A percentile compares a stretch with the other conserved stretches of the same genome.
phyloP scores from a whole-genome alignment of 73 alveolate genomes.

The Stentor coeruleus region DNA sequence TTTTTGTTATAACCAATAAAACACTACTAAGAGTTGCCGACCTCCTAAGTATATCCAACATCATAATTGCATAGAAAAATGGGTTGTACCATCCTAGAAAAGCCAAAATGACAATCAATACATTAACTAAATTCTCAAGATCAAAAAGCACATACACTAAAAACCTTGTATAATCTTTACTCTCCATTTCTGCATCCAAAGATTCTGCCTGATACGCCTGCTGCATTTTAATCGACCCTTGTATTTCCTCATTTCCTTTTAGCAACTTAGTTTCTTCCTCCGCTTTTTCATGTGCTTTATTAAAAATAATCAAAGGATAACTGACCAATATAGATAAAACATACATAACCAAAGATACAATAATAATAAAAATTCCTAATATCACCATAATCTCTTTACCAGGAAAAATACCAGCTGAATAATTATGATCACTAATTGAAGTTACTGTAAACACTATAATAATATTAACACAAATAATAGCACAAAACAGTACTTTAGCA shows the following conservation, averaged over 20 bases:
- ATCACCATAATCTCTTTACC: background rate
- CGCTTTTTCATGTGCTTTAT: background rate
- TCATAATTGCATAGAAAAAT: conserved; percentile 30
- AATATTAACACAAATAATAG: background rate
- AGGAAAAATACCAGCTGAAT: background rate
- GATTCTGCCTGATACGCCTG: background rate
- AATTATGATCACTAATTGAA: background rate
- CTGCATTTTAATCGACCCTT: background rate
- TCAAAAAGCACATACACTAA: background rate
- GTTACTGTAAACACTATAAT: conserved; percentile 5
- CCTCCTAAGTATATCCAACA: conserved; percentile 37
- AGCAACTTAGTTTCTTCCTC: background rate
- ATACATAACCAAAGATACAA: conserved; percentile 7
- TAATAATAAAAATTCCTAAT: background rate
- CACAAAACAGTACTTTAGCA: background rate
- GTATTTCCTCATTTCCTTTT: background rate
- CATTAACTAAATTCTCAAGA: background rate
- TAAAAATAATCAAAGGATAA: conserved; percentile 18
- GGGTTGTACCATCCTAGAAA: background rate
- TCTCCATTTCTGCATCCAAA: background rate
- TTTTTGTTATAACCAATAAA: conserved; percentile 26
- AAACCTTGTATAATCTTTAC: background rate
- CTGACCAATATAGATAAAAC: background rate
- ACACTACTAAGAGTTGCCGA: conserved; percentile 30
- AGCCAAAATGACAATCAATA: conserved; percentile 6